phyloP scores from a whole-genome alignment of 1,139 yeast genomes.

The Waltiozyma sp. region DNA sequence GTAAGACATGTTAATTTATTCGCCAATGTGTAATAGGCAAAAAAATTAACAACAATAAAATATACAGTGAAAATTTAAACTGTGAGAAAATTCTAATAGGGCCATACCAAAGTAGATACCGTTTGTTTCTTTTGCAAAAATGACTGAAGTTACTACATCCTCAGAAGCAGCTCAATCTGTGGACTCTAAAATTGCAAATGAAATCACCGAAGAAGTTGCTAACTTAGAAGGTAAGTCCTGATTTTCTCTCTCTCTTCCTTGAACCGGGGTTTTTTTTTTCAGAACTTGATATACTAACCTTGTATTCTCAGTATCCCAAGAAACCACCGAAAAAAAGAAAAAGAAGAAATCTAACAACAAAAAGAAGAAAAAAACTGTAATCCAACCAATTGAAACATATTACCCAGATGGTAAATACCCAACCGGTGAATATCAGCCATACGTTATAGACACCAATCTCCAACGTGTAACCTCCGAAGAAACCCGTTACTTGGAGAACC shows the following conservation, averaged over 20 bases:
- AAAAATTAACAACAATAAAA: too few relatives aligned
- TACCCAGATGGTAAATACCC: conserved; percentile 75
- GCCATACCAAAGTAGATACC: too few relatives aligned
- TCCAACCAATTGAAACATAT: conserved; percentile 51
- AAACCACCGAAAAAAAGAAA: conserved; percentile 17
- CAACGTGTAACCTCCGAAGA: conserved; percentile 82
- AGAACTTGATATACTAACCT: too few relatives aligned
- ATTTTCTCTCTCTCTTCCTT: not conserved
- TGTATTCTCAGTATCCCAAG: not conserved
- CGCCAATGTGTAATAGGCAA: too few relatives aligned
- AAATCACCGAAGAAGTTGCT: not conserved
- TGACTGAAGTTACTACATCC: not conserved
- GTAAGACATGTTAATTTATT: not conserved
- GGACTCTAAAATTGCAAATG: not conserved
- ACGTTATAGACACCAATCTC: conserved; percentile 53
- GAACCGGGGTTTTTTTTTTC: too few relatives aligned
- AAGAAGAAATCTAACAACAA: conserved; percentile 35
- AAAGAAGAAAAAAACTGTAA: conserved; percentile 36
- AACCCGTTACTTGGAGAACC: conserved; percentile 66
- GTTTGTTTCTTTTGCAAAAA: too few relatives aligned
- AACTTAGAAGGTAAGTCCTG: not conserved
- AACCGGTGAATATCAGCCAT: conserved; percentile 78
- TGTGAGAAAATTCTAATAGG: too few relatives aligned
- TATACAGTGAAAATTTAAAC: too few relatives aligned
- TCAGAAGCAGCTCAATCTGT: not conserved